These are phyloP conservation scores for Penicillium maclennaniae DNA, from an alignment of 495 filamentous ascomycete species.

Conservation along the genomic window DNA sequence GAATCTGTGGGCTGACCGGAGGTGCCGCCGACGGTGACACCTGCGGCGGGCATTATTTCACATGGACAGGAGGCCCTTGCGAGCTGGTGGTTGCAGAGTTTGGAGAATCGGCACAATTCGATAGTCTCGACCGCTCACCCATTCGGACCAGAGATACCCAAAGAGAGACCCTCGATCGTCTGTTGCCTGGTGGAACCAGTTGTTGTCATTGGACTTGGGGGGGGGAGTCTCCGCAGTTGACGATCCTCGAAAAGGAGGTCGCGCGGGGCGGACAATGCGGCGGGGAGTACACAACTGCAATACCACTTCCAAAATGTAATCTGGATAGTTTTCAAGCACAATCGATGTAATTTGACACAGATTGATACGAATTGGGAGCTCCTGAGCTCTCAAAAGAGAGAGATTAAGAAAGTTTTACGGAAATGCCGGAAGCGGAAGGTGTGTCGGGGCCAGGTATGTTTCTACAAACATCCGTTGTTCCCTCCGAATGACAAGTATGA, in stretches of 20 bases:
- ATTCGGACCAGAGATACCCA: constrained; percentile 14
- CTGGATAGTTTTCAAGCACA: neutral
- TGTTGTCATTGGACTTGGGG: constrained; percentile 20
- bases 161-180: constrained; percentile 1
- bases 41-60: constrained; percentile 30
- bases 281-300: constrained; percentile 4
- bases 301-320: neutral
- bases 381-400: neutral
- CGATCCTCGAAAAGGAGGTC: constrained; percentile 27
- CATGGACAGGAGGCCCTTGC: constrained; percentile 17
- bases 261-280: constrained; percentile 23
- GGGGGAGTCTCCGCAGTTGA: constrained; percentile 23
- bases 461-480: neutral
- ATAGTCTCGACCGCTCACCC: constrained; percentile 16
- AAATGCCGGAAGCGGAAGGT: constrained; percentile 15
- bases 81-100: constrained; percentile 7
- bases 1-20: constrained; percentile 12
- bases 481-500: constrained; percentile 1
- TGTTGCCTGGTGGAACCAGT: constrained; percentile 10
- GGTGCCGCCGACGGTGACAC: constrained; percentile 21
- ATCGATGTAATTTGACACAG: neutral
- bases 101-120: constrained; percentile 13
- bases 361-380: neutral
- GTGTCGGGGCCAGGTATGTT: constrained; percentile 4
- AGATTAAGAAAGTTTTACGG: neutral